Evolutionary conservation across 108 stramenopile genomes (phyloP).

Genomic region (Chaetoceros muelleri): DNA sequence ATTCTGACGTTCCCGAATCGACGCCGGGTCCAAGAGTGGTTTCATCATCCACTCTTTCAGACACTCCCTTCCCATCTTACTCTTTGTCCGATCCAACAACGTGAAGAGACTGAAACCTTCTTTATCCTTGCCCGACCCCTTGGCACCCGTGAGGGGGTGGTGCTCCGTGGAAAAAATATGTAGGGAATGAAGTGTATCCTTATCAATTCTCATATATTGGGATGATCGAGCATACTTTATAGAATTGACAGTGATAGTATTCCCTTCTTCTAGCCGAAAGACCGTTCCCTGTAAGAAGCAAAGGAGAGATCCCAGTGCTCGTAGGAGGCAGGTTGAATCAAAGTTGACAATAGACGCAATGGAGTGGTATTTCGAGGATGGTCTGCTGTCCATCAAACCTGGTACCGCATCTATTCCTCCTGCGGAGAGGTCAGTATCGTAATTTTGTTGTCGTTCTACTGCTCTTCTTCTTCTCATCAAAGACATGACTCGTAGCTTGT

Average conservation of each 20-base stretch:
- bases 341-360: constrained; percentile 71
- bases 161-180: constrained; percentile 77
- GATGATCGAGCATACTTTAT: constrained; percentile 43
- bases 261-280: constrained; percentile 59
- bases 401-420: neutral
- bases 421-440: neutral
- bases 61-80: constrained; percentile 65
- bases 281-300: constrained; percentile 57
- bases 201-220: constrained; percentile 40
- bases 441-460: constrained; percentile 8
- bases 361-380: constrained; percentile 34
- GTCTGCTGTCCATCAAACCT: neutral
- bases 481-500: constrained; percentile 58
- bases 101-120: constrained; percentile 90
- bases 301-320: constrained; percentile 66
- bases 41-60: constrained; percentile 87
- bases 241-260: constrained; percentile 44
- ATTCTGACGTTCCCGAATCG: constrained; percentile 60
- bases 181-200: constrained; percentile 45
- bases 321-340: constrained; percentile 55
- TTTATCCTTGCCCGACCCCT: constrained; percentile 44
- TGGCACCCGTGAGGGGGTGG: constrained; percentile 39
- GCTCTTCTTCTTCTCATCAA: constrained; percentile 15
- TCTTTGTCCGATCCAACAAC: constrained; percentile 76
- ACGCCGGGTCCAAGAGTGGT: constrained; percentile 45